These are phyloP conservation scores for Microcera coccophila DNA, from an alignment of 2,329 filamentous ascomycete species.

Conservation along the genomic window DNA sequence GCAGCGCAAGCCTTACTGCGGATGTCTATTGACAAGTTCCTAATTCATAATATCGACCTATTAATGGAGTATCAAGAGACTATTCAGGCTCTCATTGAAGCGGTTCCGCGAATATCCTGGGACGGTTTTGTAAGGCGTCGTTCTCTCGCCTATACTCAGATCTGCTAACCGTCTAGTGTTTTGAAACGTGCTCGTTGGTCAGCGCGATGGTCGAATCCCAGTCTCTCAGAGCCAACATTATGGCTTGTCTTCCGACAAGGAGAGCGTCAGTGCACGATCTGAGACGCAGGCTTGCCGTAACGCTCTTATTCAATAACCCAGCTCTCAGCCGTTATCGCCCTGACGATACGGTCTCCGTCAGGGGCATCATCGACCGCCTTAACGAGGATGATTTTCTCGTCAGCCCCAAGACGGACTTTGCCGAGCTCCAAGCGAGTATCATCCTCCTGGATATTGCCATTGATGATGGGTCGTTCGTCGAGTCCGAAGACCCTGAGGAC, in stretches of 20 bases:
- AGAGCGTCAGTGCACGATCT: constrained; percentile 53
- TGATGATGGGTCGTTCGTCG: constrained; percentile 51
- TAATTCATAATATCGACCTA: constrained; percentile 43
- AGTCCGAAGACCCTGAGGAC: constrained; percentile 26
- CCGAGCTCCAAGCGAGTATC: constrained; percentile 61
- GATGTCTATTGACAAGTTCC: constrained; percentile 51
- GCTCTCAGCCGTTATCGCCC: constrained; percentile 39
- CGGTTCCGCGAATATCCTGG: constrained; percentile 38
- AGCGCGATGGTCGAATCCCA: constrained; percentile 41
- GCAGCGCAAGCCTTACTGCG: constrained; percentile 48
- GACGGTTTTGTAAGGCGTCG: constrained; percentile 40
- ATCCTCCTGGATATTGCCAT: constrained; percentile 71
- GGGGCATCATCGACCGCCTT: constrained; percentile 45
- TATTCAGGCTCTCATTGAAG: constrained; percentile 40
- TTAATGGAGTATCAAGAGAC: constrained; percentile 39
- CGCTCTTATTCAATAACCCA: constrained; percentile 55
- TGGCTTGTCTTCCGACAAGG: constrained; percentile 56
- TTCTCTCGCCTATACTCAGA: neutral
- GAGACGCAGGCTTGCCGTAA: constrained; percentile 61
- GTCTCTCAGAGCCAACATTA: constrained; percentile 54
- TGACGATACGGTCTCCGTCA: constrained; percentile 40
- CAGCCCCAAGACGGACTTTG: constrained; percentile 60
- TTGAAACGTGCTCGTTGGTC: constrained; percentile 45
- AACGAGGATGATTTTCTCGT: constrained; percentile 49
- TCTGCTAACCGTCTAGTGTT: constrained; percentile 40